phyloP scores from a whole-genome alignment of 176 grass and related monocot species.

The Phragmites australis region DNA sequence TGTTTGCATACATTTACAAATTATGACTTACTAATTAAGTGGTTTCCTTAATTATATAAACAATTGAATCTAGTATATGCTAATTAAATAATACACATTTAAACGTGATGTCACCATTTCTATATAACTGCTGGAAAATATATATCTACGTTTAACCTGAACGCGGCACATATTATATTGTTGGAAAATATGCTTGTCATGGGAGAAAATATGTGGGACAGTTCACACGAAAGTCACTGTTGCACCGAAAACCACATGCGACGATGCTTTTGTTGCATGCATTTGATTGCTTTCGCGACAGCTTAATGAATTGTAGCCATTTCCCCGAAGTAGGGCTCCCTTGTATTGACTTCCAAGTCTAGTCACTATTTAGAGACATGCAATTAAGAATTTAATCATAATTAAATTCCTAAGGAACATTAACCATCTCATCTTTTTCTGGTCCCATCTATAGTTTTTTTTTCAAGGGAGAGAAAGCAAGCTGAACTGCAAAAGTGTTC shows the following conservation, averaged over 20 bases:
- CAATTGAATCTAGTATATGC: background rate
- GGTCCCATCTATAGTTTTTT: background rate
- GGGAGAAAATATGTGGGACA: background rate
- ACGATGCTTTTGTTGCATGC: constrained; percentile 27
- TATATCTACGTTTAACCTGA: too few species aligned
- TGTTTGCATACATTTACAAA: background rate
- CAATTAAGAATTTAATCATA: background rate
- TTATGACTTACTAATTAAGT: background rate
- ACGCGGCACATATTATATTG: too few species aligned
- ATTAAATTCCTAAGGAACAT: background rate
- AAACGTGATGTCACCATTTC: background rate
- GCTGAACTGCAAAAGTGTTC: constrained; percentile 20
- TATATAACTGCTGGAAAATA: too few species aligned
- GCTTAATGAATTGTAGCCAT: constrained; percentile 30
- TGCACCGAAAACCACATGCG: background rate
- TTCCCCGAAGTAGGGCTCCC: background rate
- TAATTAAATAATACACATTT: background rate
- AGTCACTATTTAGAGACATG: background rate
- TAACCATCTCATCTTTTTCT: background rate
- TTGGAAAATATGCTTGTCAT: background rate
- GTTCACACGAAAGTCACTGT: constrained; percentile 14
- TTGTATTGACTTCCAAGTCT: background rate
- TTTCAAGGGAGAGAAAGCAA: background rate
- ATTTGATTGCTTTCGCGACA: constrained; percentile 44
- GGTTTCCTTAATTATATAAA: background rate